Percentiles rank a stretch among this genome's conserved stretches.
phyloP scores from a whole-genome alignment of 768 basidiomycete genomes.

The Leccinum sublutescens region DNA sequence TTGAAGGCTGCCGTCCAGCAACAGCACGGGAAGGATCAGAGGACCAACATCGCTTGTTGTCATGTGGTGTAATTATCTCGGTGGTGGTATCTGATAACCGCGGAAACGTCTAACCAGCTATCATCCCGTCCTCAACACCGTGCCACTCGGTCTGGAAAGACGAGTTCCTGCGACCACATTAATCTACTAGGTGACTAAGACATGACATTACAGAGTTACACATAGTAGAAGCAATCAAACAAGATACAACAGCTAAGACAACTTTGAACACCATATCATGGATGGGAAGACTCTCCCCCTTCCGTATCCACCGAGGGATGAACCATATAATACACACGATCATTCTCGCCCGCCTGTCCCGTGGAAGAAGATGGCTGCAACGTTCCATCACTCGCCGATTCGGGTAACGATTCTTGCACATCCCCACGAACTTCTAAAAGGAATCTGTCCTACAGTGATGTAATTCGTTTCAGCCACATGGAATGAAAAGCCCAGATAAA shows the following conservation, averaged over 20 bases:
- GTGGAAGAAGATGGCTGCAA: conserved; percentile 47
- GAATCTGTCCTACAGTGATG: conserved; percentile 65
- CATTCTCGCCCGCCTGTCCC: conserved; percentile 50
- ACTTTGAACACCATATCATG: conserved; percentile 13
- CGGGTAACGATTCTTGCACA: conserved; percentile 71
- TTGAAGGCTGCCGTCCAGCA: conserved; percentile 57
- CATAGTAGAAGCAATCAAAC: conserved; percentile 5
- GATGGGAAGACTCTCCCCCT: conserved; percentile 36
- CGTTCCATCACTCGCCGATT: conserved; percentile 60
- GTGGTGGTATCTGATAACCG: no score
- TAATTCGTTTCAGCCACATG: background rate
- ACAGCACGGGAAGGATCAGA: conserved; percentile 56
- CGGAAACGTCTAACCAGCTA: no score
- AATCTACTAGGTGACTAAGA: no score
- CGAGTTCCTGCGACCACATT: no score
- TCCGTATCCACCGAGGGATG: conserved; percentile 86
- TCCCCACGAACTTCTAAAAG: conserved; percentile 82
- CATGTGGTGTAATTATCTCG: conserved; percentile 7
- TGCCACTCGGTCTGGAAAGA: no score
- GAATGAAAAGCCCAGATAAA: background rate
- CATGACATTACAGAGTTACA: background rate
- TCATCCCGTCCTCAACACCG: no score
- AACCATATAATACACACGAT: conserved; percentile 84
- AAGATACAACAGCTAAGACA: conserved; percentile 12
- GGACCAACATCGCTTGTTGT: conserved; percentile 32